phyloP scores from a whole-genome alignment of 2,329 filamentous ascomycete species.

The Clonostachys chloroleuca region DNA sequence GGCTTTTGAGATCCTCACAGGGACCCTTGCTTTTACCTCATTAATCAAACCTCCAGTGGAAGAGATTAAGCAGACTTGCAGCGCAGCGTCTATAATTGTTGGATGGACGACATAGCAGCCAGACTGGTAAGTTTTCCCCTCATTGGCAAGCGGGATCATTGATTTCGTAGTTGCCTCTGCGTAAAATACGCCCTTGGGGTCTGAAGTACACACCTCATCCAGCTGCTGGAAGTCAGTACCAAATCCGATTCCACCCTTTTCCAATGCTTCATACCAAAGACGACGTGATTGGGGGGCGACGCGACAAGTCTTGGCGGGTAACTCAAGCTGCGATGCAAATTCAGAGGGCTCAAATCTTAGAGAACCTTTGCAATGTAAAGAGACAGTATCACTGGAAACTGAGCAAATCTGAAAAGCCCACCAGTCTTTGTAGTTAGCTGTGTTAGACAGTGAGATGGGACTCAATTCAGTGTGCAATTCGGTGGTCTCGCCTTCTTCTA shows the following conservation, averaged over 20 bases:
- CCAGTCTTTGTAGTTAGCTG: background rate
- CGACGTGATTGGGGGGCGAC: background rate
- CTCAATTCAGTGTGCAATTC: background rate
- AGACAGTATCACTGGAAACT: background rate
- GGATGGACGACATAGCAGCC: background rate
- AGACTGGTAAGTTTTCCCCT: background rate
- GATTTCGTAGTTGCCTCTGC: background rate
- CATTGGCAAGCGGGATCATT: background rate
- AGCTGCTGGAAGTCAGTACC: background rate
- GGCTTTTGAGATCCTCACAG: background rate
- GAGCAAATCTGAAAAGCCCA: background rate
- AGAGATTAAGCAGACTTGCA: background rate
- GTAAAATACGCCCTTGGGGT: background rate
- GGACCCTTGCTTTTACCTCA: background rate
- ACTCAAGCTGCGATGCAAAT: too few species aligned
- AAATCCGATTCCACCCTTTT: background rate
- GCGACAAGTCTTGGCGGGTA: background rate
- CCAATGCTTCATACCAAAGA: background rate
- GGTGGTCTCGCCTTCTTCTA: too few species aligned
- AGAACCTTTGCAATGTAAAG: too few species aligned
- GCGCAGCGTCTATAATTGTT: background rate
- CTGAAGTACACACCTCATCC: background rate
- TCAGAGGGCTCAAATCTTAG: too few species aligned
- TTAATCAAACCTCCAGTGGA: background rate
- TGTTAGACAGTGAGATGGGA: background rate